Evolutionary conservation across 148 eudicot genomes (phyloP).

Genomic region (Diospyros kaki): DNA sequence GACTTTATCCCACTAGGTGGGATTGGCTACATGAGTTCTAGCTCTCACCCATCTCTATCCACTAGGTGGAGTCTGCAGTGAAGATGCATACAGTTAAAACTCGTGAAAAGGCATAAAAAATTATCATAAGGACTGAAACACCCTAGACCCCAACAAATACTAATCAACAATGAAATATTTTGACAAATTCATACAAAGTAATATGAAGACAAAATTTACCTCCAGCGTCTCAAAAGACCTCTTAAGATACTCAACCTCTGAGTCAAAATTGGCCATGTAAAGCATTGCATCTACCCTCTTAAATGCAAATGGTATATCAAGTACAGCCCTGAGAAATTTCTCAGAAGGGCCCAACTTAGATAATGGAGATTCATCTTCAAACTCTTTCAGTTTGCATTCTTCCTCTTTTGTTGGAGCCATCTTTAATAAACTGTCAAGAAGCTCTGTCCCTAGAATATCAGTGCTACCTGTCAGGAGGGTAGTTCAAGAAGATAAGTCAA

Average conservation of each 20-base stretch:
- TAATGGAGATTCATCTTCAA: conserved; percentile 53
- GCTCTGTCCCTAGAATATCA: conserved; percentile 72
- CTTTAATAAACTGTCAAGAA: conserved; percentile 78
- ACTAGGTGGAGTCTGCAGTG: no score
- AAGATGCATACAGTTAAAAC: no score
- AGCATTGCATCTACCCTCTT: conserved; percentile 84
- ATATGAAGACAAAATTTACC: conserved; percentile 32
- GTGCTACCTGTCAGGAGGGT: conserved; percentile 48
- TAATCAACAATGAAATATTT: not conserved
- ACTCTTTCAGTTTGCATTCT: conserved; percentile 63
- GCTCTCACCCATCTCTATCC: no score
- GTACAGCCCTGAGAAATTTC: conserved; percentile 77
- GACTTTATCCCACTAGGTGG: no score
- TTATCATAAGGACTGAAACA: not conserved
- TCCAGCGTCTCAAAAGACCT: conserved; percentile 70
- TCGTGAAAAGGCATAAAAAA: no score
- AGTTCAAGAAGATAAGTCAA: not conserved
- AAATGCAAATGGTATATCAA: conserved; percentile 80
- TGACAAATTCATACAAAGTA: not conserved
- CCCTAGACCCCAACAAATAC: no score
- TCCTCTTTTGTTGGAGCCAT: conserved; percentile 91
- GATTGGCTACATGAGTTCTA: no score
- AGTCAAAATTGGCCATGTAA: conserved; percentile 75
- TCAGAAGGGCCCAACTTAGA: conserved; percentile 77
- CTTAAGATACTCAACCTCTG: conserved; percentile 74